These are phyloP conservation scores for Hypoxylon rickii DNA, from an alignment of 495 filamentous ascomycete genomes.

Conservation along the genomic window DNA sequence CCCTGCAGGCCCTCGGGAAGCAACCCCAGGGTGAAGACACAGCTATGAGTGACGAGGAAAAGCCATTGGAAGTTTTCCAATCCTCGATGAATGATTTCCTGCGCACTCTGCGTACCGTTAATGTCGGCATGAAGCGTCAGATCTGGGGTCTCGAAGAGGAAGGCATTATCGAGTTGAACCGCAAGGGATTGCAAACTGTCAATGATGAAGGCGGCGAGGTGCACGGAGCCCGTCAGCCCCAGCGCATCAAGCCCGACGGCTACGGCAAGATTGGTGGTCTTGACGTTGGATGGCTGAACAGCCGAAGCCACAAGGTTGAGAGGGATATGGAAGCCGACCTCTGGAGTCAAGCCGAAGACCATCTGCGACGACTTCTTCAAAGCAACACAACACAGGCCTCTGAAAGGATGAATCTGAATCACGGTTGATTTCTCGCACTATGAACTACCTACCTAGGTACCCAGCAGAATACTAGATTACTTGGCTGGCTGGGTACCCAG, in stretches of 20 bases:
- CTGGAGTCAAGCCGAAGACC: constrained; percentile 62
- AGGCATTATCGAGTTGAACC: constrained; percentile 62
- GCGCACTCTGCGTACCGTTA: constrained; percentile 67
- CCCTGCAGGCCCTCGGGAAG: constrained; percentile 70
- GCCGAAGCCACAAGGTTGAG: constrained; percentile 74
- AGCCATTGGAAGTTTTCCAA: constrained; percentile 56
- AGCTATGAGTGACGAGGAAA: constrained; percentile 43
- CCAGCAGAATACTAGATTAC: too few relatives aligned
- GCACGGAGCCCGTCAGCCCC: constrained; percentile 19
- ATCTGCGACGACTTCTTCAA: constrained; percentile 30
- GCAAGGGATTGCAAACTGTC: constrained; percentile 23
- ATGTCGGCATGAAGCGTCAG: constrained; percentile 74
- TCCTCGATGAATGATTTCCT: constrained; percentile 68
- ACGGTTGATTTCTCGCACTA: background rate
- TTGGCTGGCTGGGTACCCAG: too few relatives aligned
- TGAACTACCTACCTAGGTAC: background rate
- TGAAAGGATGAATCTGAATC: background rate
- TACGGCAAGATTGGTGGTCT: constrained; percentile 63
- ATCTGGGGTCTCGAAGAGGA: constrained; percentile 80
- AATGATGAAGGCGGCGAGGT: constrained; percentile 32
- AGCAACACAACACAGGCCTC: background rate
- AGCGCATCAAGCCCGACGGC: constrained; percentile 49
- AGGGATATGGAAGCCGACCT: constrained; percentile 79
- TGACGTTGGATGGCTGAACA: constrained; percentile 86
- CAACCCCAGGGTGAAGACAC: constrained; percentile 36